Percentiles rank a stretch among this genome's conserved stretches.
phyloP scores from a whole-genome alignment of 129 eudicot genomes.

The Centaurea solstitialis region DNA sequence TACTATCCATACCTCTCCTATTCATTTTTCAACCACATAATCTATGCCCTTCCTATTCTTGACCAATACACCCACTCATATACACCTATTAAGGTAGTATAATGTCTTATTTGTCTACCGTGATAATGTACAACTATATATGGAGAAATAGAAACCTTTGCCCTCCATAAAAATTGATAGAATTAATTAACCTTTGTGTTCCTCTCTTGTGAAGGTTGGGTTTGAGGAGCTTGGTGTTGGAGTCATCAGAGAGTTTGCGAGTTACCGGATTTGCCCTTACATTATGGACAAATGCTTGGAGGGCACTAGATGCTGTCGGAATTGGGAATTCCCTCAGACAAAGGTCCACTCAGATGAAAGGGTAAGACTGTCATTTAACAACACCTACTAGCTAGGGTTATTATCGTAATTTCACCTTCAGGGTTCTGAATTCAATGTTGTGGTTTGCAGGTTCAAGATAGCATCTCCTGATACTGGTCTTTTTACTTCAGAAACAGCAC shows the following conservation, averaged over 20 bases:
- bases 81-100: too few species aligned
- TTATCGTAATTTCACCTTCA: background rate
- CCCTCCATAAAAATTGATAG: background rate
- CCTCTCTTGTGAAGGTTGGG: conserved; percentile 50
- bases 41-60: too few species aligned
- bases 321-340: conserved; percentile 54
- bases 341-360: conserved; percentile 46
- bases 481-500: conserved; percentile 31
- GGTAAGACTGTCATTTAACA: conserved; percentile 34
- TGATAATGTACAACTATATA: too few species aligned
- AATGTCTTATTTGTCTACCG: too few species aligned
- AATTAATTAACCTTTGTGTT: background rate
- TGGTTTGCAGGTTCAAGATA: conserved; percentile 34
- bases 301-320: conserved; percentile 80
- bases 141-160: too few species aligned
- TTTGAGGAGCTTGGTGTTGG: conserved; percentile 69
- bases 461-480: conserved; percentile 43
- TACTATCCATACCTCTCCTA: too few species aligned
- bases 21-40: too few species aligned
- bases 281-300: conserved; percentile 82
- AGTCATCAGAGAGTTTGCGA: conserved; percentile 66
- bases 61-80: too few species aligned
- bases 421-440: conserved; percentile 1
- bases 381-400: background rate
- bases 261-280: conserved; percentile 70